A percentile compares a stretch with the other conserved stretches of the same genome.
Evolutionary conservation across 2,329 filamentous ascomycete genomes (phyloP).

Genomic region (Colletotrichum liriopes): DNA sequence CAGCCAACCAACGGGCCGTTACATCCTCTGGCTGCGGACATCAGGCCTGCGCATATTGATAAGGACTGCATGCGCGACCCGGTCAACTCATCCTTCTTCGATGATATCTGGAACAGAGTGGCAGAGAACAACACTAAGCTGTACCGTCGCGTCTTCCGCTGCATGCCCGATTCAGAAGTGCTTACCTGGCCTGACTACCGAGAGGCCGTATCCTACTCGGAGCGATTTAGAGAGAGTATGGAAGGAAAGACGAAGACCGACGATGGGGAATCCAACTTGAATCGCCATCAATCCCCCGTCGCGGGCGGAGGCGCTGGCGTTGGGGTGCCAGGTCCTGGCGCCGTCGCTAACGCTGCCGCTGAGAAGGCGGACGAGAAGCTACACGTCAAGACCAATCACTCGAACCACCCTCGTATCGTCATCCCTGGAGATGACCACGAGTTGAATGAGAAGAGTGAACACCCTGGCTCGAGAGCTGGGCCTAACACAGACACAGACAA

Average conservation of each 20-base stretch:
- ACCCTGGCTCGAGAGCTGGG: slow-evolving; percentile 18
- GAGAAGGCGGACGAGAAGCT: slow-evolving; percentile 55
- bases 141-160: slow-evolving; percentile 93
- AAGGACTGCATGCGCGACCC: slow-evolving; percentile 97
- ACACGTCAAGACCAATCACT: slow-evolving; percentile 48
- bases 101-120: slow-evolving; percentile 88
- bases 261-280: slow-evolving; percentile 63
- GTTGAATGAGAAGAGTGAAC: slow-evolving; percentile 58
- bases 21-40: slow-evolving; percentile 74
- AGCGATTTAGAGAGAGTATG: slow-evolving; percentile 81
- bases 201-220: slow-evolving; percentile 83
- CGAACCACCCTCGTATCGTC: slow-evolving; percentile 50
- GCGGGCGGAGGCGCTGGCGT: slow-evolving; percentile 58
- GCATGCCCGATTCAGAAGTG: slow-evolving; percentile 96
- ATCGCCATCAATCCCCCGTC: slow-evolving; percentile 50
- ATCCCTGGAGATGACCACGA: slow-evolving; percentile 51
- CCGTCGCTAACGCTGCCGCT: slow-evolving; percentile 53
- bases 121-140: slow-evolving; percentile 97
- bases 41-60: slow-evolving; percentile 81
- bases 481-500: slow-evolving; percentile 48
- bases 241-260: slow-evolving; percentile 68
- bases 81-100: slow-evolving; percentile 83
- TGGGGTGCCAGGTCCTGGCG: slow-evolving; percentile 58
- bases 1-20: slow-evolving; percentile 61
- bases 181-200: slow-evolving; percentile 94